A percentile compares a stretch with the other conserved stretches of the same genome.
phyloP scores from a whole-genome alignment of 2,329 filamentous ascomycete genomes.

The Verticillium albo-atrum region DNA sequence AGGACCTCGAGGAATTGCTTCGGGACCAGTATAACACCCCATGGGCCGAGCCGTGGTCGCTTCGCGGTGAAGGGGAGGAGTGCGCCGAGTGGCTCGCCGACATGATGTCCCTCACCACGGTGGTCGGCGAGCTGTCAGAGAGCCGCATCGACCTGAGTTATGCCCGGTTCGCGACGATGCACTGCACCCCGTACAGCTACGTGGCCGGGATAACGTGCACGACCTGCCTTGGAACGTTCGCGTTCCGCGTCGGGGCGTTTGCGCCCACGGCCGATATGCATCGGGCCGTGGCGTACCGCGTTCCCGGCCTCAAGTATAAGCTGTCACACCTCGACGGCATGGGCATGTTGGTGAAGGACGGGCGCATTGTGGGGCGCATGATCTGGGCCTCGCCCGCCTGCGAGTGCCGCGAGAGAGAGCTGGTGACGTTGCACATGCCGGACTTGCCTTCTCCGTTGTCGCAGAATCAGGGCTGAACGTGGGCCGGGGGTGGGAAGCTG shows the following conservation, averaged over 20 bases:
- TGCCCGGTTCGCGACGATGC: background rate
- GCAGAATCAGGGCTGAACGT: background rate
- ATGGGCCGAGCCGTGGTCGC: background rate
- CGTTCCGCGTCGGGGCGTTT: background rate
- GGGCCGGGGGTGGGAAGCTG: background rate
- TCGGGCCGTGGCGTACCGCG: background rate
- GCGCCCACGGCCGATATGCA: background rate
- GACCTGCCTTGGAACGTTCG: background rate
- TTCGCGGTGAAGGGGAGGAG: background rate
- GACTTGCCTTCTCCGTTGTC: background rate
- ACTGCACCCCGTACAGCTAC: background rate
- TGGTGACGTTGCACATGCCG: conserved; percentile 20
- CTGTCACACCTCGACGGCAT: background rate
- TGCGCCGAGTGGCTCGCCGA: background rate
- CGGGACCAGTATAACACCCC: background rate
- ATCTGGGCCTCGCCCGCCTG: conserved; percentile 2
- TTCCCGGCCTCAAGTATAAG: background rate
- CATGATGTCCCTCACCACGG: background rate
- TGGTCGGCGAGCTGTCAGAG: background rate
- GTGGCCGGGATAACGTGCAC: background rate
- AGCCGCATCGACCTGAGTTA: background rate
- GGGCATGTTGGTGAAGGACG: background rate
- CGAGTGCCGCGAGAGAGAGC: background rate
- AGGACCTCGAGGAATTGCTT: background rate
- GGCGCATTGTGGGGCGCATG: background rate